Base-by-base conservation (phyloP, 495 filamentous ascomycete genomes). In the Tuber microsphaerosporum region DNA sequence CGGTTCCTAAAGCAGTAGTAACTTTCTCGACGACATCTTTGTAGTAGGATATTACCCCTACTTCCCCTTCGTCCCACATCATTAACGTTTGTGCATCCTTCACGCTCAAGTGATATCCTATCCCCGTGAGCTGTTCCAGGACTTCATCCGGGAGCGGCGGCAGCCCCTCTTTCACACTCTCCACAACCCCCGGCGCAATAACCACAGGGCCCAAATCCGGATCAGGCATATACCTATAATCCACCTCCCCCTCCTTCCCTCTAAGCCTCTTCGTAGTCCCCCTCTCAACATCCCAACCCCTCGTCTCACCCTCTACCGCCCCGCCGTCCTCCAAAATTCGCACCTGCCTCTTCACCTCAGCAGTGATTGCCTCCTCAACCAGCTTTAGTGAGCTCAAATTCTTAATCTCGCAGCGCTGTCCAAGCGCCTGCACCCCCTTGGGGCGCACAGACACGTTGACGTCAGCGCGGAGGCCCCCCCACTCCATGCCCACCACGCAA, bases 171-270 rank as follows among this genome's bases (percentile, higher is more conserved):
- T 81, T 83, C 16, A 98, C 85, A 76, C 89, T 84, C 16, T 86
- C 80, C 26, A 97, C 84, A 8, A 97, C 85, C 69, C 92, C 90
- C 61, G 88, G 78, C 19, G 89, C 90, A 77, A 99, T 90, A 6
- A 92, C 81, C 16, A 99, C 86, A 0, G 96, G 92, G 0, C 88
- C 88, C 16, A 99, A 85, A 83, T 99, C 95, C 2, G 95, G 93
- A 83, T 99, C 95, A 1, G 95, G 95, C 96, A 99, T 98, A 83
- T 98, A 99, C 69, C 95, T 87, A 82, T 99, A 99, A 80, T 99
- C 95, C 2, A 98, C 93, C 80, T 97, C 94, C 61, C 95, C 96
- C 81, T 99, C 95, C 84, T 99, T 99, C 17, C 93, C 94, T 77
- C 95, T 88, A 22, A 99, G 83, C 37, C 89, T 88, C 69, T 85